Percentiles rank a stretch among this genome's conserved stretches.
Evolutionary conservation across 192 early-diverging fungal genomes (phyloP).

Genomic region (Rhizophagus clarus): DNA sequence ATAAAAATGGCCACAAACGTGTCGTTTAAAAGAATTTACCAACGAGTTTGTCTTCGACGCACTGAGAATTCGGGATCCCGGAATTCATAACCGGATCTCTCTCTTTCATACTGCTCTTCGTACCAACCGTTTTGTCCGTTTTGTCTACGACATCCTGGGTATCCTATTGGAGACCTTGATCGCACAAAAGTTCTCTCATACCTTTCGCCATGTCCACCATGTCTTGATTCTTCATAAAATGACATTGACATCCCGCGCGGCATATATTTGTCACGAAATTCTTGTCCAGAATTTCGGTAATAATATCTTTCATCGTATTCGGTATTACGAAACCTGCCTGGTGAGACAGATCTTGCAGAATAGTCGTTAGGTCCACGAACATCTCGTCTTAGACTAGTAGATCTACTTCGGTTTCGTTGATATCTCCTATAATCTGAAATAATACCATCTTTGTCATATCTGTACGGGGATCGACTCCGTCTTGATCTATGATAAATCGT

Average conservation of each 20-base stretch:
- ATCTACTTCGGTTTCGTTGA: slow-evolving; percentile 11
- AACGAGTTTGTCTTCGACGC: background rate
- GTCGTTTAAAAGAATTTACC: background rate
- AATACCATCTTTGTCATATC: background rate
- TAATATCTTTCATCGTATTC: slow-evolving; percentile 17
- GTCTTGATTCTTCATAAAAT: background rate
- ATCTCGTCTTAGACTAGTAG: background rate
- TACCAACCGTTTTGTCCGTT: background rate
- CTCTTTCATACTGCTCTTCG: background rate
- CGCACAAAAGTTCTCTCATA: background rate
- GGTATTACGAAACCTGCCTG: background rate
- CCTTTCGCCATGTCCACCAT: background rate
- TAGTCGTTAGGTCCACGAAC: background rate
- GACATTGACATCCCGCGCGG: background rate
- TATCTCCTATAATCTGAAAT: background rate
- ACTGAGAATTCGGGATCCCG: background rate
- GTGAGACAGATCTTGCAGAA: background rate
- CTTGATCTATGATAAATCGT: background rate
- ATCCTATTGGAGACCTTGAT: background rate
- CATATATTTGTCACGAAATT: slow-evolving; percentile 1
- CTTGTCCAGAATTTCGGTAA: background rate
- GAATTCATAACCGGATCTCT: background rate
- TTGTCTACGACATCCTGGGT: background rate
- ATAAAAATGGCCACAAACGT: background rate
- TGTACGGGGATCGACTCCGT: background rate